Percentiles rank a stretch among this genome's conserved stretches.
Evolutionary conservation across 129 eudicot species (phyloP).

Genomic region (Mikania micrantha): DNA sequence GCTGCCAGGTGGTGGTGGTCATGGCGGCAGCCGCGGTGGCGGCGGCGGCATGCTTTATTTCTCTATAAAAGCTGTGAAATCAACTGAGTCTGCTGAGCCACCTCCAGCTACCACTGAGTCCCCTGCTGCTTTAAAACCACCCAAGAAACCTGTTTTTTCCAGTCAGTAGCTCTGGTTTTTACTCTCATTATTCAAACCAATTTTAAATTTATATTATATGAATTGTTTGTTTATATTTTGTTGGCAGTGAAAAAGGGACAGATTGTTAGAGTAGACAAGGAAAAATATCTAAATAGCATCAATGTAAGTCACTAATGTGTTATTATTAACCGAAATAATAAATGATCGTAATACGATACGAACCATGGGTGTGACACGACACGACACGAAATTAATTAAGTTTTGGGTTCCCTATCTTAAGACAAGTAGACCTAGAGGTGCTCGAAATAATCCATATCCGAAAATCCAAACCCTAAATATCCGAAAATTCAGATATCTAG

Average conservation of each 20-base stretch:
- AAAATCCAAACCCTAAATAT: too few relatives aligned
- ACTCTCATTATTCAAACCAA: neutral
- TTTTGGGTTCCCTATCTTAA: too few relatives aligned
- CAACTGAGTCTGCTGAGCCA: constrained; percentile 46
- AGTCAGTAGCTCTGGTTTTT: constrained; percentile 32
- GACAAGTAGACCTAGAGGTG: too few relatives aligned
- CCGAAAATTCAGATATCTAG: too few relatives aligned
- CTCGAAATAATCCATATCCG: too few relatives aligned
- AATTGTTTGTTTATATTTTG: neutral
- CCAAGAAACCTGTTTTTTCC: constrained; percentile 78
- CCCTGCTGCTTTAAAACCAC: constrained; percentile 40
- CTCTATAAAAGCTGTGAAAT: constrained; percentile 38
- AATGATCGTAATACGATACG: neutral
- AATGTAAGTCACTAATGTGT: constrained; percentile 52
- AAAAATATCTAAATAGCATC: constrained; percentile 78
- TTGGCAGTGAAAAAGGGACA: constrained; percentile 94
- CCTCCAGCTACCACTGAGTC: constrained; percentile 27
- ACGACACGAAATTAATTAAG: neutral
- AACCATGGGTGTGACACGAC: neutral
- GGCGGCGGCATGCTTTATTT: constrained; percentile 8
- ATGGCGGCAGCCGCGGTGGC: neutral
- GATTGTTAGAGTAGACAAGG: constrained; percentile 93
- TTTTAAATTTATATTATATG: neutral
- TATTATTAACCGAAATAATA: neutral
- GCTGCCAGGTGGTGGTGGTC: constrained; percentile 10